Base-by-base conservation (phyloP, 1,284 basidiomycete genomes). In the Porogramme epimiltina region DNA sequence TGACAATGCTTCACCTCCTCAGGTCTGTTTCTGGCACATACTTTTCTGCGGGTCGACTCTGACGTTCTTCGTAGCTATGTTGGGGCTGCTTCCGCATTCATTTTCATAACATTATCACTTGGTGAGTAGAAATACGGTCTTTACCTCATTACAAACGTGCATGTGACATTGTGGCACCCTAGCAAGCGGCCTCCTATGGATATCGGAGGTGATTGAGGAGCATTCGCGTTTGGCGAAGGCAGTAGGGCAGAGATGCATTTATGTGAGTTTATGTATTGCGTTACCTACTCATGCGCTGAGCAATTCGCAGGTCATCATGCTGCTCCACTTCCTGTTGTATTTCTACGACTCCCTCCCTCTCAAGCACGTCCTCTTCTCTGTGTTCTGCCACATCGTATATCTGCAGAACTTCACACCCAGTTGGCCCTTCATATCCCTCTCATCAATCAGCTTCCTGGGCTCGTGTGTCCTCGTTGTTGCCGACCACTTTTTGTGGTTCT, bases 401-500 rank as follows among this genome's bases (percentile, higher is more conserved):
- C 81, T 95, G 40, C 88, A 91, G 70, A 97, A 97, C 72, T 95
- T 98, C 70, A 90, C 92, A 3, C 65, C 75, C 2, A 78, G 79
- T 19, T 98, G 95, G 95, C 95, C 95, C 1, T 75, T 90, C 65
- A 96, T 98, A 61, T 93, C 91, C 2, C 79, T 98, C 45, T 81
- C 89, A 6, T 96, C 94, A 0, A 67, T 77, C 16, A 82, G 85
- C 3, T 97, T 98, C 76, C 68, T 98, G 48, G 79, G 82, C 1
- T 95, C 93, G 0, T 96, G 93, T 67, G 58, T 80, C 11, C 75
- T 95, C 48, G 93, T 95, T 52, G 81, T 98, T 49, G 70, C 76
- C 2, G 93, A 97, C 71, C 95, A 98, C 72, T 97, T 97, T 66
- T 69, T 91, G 47, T 96, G 93, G 91, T 97, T 98, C 77, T 93